phyloP scores from a whole-genome alignment of 192 early-diverging fungal genomes.

The Helicostylum pulchrum region DNA sequence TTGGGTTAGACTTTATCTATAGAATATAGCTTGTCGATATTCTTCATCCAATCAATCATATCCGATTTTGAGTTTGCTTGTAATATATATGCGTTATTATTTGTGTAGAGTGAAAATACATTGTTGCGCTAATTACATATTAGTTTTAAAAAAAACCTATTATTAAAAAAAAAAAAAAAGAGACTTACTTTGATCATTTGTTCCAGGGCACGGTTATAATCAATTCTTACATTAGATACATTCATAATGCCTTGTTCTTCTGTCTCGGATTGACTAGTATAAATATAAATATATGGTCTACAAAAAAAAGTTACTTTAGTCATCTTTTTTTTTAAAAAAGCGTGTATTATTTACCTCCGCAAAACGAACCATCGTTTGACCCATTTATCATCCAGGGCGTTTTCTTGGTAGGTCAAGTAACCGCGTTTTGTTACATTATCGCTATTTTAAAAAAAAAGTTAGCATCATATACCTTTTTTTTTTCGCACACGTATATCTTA shows the following conservation, averaged over 20 bases:
- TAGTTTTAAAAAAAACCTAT: slow-evolving; percentile 2
- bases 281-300: slow-evolving; percentile 83
- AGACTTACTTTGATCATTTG: slow-evolving; percentile 57
- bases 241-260: slow-evolving; percentile 77
- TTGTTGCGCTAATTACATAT: slow-evolving; percentile 42
- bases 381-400: slow-evolving; percentile 63
- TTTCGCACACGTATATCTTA: slow-evolving; percentile 17
- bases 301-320: too few relatives aligned
- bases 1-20: too few relatives aligned
- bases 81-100: slow-evolving; percentile 60
- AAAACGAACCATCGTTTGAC: slow-evolving; percentile 76
- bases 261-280: slow-evolving; percentile 55
- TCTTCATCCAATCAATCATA: slow-evolving; percentile 65
- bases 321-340: slow-evolving; percentile 10
- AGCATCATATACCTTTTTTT: too few relatives aligned
- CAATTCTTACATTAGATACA: slow-evolving; percentile 61
- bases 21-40: slow-evolving; percentile 33
- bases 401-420: slow-evolving; percentile 52
- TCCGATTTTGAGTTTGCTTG: slow-evolving; percentile 60
- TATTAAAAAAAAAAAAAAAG: slow-evolving; percentile 18
- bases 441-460: slow-evolving; percentile 22
- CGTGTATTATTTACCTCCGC: slow-evolving; percentile 41
- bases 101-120: slow-evolving; percentile 72
- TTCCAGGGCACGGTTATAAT: slow-evolving; percentile 53
- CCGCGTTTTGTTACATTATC: slow-evolving; percentile 51